Percentiles rank a stretch among this genome's conserved stretches.
phyloP scores from a whole-genome alignment of 2,329 filamentous ascomycete genomes.

The Fonsecaea erecta region DNA sequence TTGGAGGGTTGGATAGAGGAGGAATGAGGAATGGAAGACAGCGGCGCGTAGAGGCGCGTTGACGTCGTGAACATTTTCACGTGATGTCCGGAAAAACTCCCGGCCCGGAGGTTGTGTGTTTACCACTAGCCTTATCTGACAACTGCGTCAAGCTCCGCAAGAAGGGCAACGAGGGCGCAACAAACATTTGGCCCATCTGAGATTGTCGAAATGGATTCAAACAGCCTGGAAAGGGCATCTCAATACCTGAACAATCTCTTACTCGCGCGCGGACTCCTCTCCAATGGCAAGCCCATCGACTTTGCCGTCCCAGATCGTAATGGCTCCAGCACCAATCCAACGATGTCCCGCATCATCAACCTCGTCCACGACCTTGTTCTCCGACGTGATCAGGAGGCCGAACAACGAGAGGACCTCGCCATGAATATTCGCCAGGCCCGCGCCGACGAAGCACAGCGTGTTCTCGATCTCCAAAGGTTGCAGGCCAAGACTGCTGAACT shows the following conservation, averaged over 20 bases:
- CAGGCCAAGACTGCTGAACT: conserved; percentile 62
- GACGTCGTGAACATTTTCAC: not conserved
- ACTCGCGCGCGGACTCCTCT: conserved; percentile 65
- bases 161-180: not conserved
- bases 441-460: conserved; percentile 74
- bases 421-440: conserved; percentile 76
- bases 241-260: conserved; percentile 69
- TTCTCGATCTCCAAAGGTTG: conserved; percentile 66
- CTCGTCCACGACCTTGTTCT: conserved; percentile 92
- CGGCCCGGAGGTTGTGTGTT: not conserved
- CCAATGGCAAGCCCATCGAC: conserved; percentile 67
- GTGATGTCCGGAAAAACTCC: not conserved
- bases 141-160: not conserved
- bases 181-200: not conserved
- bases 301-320: conserved; percentile 74
- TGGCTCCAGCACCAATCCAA: conserved; percentile 63
- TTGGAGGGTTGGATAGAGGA: no score
- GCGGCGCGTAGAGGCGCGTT: not conserved
- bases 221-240: conserved; percentile 61
- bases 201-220: conserved; percentile 27
- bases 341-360: conserved; percentile 86
- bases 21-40: not conserved
- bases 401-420: conserved; percentile 82
- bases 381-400: conserved; percentile 86
- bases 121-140: conserved; percentile 20